Percentiles rank a stretch among this genome's conserved stretches.
Evolutionary conservation across 106 monocot species (phyloP).

Genomic region (Ottelia alismoides): DNA sequence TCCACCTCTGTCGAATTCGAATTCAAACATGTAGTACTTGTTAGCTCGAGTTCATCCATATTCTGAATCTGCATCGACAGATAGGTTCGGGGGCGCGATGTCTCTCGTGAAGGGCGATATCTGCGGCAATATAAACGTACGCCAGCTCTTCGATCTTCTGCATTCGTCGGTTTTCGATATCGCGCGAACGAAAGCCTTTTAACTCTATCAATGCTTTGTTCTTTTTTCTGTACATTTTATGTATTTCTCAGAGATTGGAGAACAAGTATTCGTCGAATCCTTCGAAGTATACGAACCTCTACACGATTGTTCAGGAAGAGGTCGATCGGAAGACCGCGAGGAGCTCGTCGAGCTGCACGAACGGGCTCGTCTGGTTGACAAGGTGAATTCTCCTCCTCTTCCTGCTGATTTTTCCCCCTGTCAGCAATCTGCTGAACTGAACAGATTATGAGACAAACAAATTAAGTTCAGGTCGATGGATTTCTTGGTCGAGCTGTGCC

Average conservation of each 20-base stretch:
- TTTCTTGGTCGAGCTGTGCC: background rate
- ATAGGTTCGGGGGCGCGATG: background rate
- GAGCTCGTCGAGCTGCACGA: conserved; percentile 13
- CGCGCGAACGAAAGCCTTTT: no score
- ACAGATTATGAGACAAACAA: background rate
- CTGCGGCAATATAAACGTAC: background rate
- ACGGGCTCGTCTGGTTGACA: conserved; percentile 4
- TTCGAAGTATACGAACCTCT: conserved; percentile 20
- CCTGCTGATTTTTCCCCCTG: background rate
- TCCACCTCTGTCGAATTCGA: no score
- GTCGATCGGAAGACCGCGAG: conserved; percentile 24
- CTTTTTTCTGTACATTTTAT: background rate
- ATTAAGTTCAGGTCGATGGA: background rate
- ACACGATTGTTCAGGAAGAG: conserved; percentile 29
- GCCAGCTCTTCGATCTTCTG: background rate
- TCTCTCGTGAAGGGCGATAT: background rate
- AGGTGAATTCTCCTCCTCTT: background rate
- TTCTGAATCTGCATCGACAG: no score
- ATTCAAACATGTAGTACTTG: no score
- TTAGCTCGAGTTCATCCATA: no score
- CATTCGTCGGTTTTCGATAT: background rate
- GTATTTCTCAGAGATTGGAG: conserved; percentile 27
- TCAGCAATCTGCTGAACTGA: background rate
- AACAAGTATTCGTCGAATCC: conserved; percentile 25
- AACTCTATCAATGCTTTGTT: background rate